These are phyloP conservation scores for Exserohilum rostratum DNA, from an alignment of 2,329 filamentous ascomycete species.

Conservation along the genomic window DNA sequence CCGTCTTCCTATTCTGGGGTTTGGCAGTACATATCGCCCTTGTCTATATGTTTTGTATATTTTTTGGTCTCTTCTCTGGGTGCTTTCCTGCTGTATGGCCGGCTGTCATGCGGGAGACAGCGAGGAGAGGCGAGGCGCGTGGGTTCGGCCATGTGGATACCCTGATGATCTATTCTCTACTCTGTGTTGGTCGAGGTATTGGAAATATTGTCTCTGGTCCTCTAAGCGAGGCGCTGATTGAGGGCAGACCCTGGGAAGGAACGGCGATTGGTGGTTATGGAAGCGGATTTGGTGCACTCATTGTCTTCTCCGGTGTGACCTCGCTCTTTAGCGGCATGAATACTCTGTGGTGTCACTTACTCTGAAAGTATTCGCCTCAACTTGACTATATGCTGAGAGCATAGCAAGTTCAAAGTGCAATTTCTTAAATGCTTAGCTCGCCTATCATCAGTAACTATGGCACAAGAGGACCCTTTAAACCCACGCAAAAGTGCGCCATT, in stretches of 20 bases:
- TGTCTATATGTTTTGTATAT: constrained; percentile 38
- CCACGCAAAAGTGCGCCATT: no score
- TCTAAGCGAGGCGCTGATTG: constrained; percentile 53
- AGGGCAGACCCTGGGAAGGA: constrained; percentile 6
- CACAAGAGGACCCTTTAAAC: no score
- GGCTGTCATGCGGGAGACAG: constrained; percentile 35
- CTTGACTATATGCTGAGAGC: no score
- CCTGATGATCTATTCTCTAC: background rate
- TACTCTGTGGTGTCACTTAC: background rate
- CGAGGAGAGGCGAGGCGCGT: constrained; percentile 13
- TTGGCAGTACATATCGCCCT: constrained; percentile 45
- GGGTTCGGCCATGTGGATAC: background rate
- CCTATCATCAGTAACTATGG: no score
- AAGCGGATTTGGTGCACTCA: constrained; percentile 47
- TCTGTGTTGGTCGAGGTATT: constrained; percentile 49
- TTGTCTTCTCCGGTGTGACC: constrained; percentile 50
- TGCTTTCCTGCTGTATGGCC: constrained; percentile 34
- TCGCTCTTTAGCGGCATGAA: constrained; percentile 25
- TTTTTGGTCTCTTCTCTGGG: constrained; percentile 46
- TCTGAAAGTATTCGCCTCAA: background rate
- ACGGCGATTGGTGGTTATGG: constrained; percentile 46
- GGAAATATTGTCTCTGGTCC: constrained; percentile 58
- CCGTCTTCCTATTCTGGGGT: constrained; percentile 53
- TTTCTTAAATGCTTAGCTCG: no score
- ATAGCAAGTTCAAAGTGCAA: no score